phyloP scores from a whole-genome alignment of 106 monocot genomes.

The Apostasia shenzhenica region DNA sequence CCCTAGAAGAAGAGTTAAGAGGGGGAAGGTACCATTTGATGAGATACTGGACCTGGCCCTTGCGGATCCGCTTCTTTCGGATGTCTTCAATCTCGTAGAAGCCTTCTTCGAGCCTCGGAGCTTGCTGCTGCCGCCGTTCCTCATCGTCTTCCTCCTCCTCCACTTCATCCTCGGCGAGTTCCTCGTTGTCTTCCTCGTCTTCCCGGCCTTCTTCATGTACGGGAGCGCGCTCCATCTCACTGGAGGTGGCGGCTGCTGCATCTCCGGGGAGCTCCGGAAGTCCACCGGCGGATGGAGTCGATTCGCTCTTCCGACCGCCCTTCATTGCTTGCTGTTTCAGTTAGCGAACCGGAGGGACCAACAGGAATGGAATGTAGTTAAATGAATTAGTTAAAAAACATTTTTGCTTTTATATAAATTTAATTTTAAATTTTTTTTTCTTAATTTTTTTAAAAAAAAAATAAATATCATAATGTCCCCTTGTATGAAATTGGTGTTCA shows the following conservation, averaged over 20 bases:
- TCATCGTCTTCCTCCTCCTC: conserved; percentile 1
- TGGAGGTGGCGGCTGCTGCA: neutral
- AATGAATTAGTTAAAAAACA: too few relatives aligned
- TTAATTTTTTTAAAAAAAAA: too few relatives aligned
- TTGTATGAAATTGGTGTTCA: too few relatives aligned
- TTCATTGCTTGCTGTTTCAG: neutral
- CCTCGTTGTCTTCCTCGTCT: neutral
- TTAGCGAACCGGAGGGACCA: too few relatives aligned
- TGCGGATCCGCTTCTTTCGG: conserved; percentile 59
- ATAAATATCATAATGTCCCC: too few relatives aligned
- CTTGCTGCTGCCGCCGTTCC: neutral
- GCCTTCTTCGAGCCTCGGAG: conserved; percentile 53
- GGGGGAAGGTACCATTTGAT: conserved; percentile 53
- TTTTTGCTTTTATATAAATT: too few relatives aligned
- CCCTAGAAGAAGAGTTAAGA: neutral
- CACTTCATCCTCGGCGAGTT: neutral
- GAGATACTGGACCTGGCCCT: conserved; percentile 69
- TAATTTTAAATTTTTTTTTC: too few relatives aligned
- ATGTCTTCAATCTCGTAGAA: conserved; percentile 83
- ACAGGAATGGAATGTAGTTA: too few relatives aligned
- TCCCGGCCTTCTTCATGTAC: too few relatives aligned
- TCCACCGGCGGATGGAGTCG: neutral
- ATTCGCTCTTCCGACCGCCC: neutral
- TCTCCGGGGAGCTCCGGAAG: neutral
- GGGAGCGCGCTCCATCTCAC: neutral